Evolutionary conservation across 306 rosid species (phyloP).

Genomic region (Senna siamea): DNA sequence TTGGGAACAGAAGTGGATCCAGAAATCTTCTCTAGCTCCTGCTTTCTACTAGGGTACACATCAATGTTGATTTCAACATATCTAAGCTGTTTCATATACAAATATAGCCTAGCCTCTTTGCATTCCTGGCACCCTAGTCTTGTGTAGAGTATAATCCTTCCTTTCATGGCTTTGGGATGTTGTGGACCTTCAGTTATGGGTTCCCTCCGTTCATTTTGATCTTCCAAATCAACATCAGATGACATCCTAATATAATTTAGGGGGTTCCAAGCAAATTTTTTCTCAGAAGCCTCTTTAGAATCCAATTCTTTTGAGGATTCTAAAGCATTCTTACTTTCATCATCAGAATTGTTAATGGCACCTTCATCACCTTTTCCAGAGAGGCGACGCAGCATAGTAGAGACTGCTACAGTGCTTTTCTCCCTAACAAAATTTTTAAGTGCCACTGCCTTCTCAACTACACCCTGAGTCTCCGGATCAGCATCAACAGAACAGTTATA

Average conservation of each 20-base stretch:
- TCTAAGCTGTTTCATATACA: slow-evolving; percentile 65
- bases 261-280: slow-evolving; percentile 60
- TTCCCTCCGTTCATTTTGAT: slow-evolving; percentile 46
- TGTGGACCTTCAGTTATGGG: slow-evolving; percentile 40
- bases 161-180: slow-evolving; percentile 56
- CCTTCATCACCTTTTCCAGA: slow-evolving; percentile 57
- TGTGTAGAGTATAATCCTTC: slow-evolving; percentile 72
- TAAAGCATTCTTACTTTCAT: slow-evolving; percentile 42
- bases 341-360: slow-evolving; percentile 19
- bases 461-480: slow-evolving; percentile 52
- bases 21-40: slow-evolving; percentile 67
- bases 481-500: slow-evolving; percentile 44
- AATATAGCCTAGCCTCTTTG: slow-evolving; percentile 62
- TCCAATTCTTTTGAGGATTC: slow-evolving; percentile 45
- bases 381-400: slow-evolving; percentile 62
- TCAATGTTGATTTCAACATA: slow-evolving; percentile 78
- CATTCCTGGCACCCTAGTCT: slow-evolving; percentile 70
- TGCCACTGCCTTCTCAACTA: slow-evolving; percentile 64
- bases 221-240: slow-evolving; percentile 43
- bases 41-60: slow-evolving; percentile 68
- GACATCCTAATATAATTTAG: slow-evolving; percentile 53
- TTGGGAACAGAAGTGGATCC: slow-evolving; percentile 73
- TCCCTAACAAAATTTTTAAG: slow-evolving; percentile 72
- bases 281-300: slow-evolving; percentile 48
- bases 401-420: slow-evolving; percentile 61